phyloP scores from a whole-genome alignment of 2,329 filamentous ascomycete genomes.

The Epichloe sibirici region DNA sequence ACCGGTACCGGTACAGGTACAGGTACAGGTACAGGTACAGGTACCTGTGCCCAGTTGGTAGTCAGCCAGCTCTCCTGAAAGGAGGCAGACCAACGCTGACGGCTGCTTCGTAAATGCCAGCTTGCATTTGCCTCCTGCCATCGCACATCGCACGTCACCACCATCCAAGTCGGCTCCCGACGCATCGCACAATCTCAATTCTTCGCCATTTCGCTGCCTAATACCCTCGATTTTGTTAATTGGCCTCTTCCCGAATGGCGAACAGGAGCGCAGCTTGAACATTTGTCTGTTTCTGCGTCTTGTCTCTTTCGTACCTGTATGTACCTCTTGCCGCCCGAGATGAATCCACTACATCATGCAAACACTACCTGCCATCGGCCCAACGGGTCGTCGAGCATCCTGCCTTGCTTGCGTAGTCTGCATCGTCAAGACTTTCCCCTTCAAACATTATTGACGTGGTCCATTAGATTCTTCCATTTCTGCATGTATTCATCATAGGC shows the following conservation, averaged over 20 bases:
- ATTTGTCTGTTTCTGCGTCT: conserved; percentile 10
- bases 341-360: background rate
- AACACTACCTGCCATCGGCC: background rate
- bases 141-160: conserved; percentile 1
- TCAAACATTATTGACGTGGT: background rate
- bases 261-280: conserved; percentile 8
- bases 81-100: background rate
- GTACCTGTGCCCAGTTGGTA: background rate
- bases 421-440: conserved; percentile 4
- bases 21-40: background rate
- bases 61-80: background rate
- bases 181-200: background rate
- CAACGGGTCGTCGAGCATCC: background rate
- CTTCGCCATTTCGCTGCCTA: background rate
- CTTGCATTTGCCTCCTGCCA: conserved; percentile 9
- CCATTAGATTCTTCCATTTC: background rate
- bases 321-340: background rate
- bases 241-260: conserved; percentile 9
- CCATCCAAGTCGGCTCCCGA: conserved; percentile 1
- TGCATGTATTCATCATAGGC: conserved; percentile 3
- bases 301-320: conserved; percentile 4
- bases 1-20: background rate
- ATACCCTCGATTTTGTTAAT: background rate
- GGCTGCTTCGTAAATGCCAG: conserved; percentile 4
- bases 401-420: conserved; percentile 1